Evolutionary conservation across 176 grass and related monocot species (phyloP).

Genomic region (Alopecurus myosuroides): DNA sequence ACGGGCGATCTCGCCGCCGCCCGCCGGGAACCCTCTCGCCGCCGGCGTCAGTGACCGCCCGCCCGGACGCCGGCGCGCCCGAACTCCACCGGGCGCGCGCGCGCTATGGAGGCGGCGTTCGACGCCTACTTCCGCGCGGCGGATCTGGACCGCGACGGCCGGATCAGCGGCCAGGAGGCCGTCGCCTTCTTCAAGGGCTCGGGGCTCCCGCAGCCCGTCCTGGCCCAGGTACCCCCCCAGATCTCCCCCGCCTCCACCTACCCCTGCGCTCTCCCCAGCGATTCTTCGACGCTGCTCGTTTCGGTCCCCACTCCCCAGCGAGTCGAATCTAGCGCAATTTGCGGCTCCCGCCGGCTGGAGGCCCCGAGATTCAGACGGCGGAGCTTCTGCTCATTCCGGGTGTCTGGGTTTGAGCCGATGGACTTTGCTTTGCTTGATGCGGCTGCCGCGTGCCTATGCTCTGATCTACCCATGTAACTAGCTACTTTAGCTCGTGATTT

Average conservation of each 20-base stretch:
- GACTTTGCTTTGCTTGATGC: neutral
- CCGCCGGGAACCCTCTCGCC: neutral
- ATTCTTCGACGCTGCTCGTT: neutral
- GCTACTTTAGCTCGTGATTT: neutral
- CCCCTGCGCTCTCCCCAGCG: neutral
- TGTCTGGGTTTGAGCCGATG: too few relatives aligned
- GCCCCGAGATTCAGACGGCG: neutral
- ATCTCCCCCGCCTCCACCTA: conserved; percentile 15
- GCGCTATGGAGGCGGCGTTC: conserved; percentile 57
- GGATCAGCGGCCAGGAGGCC: conserved; percentile 93
- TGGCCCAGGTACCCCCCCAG: conserved; percentile 67
- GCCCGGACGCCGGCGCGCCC: neutral
- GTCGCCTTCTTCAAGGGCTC: conserved; percentile 91
- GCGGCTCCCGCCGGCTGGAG: neutral
- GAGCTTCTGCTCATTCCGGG: neutral
- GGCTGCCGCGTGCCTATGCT: neutral
- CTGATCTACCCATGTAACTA: neutral
- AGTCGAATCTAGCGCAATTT: neutral
- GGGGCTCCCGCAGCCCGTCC: conserved; percentile 74
- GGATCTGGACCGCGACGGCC: conserved; percentile 94
- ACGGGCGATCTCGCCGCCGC: conserved; percentile 27
- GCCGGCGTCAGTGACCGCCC: neutral
- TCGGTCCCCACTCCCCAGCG: neutral
- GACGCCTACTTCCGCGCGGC: conserved; percentile 87
- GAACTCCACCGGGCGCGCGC: neutral